A percentile compares a stretch with the other conserved stretches of the same genome.
phyloP scores from a whole-genome alignment of 2,329 filamentous ascomycete genomes.

The Calonectria pauciramosa region DNA sequence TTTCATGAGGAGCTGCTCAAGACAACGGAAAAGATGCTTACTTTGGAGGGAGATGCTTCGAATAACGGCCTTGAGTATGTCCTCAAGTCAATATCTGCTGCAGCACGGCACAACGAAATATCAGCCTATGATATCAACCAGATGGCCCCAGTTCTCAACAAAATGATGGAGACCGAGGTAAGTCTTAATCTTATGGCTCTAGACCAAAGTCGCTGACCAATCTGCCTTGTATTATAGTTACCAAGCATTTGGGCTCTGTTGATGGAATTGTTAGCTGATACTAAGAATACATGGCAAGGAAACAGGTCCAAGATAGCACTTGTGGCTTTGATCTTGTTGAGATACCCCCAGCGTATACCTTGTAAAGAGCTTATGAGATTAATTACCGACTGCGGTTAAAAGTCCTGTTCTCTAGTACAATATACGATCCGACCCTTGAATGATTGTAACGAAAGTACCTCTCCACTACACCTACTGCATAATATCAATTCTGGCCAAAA shows the following conservation, averaged over 20 bases:
- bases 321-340: background rate
- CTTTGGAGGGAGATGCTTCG: slow-evolving; percentile 4
- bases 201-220: background rate
- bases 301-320: background rate
- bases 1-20: slow-evolving; percentile 18
- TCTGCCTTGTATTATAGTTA: background rate
- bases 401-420: too few species aligned
- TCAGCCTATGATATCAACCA: background rate
- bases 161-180: slow-evolving; percentile 12
- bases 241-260: background rate
- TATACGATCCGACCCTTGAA: too few species aligned
- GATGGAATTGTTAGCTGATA: background rate
- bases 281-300: background rate
- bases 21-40: slow-evolving; percentile 11
- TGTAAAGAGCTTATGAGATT: background rate
- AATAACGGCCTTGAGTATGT: background rate
- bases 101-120: slow-evolving; percentile 1
- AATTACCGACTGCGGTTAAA: background rate
- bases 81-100: background rate
- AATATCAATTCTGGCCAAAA: too few species aligned
- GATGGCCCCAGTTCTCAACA: background rate
- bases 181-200: background rate
- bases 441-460: too few species aligned
- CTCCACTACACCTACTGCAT: too few species aligned
- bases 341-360: background rate